These are phyloP conservation scores for Coleophoma cylindrospora DNA, from an alignment of 2,329 filamentous ascomycete genomes.

Conservation along the genomic window DNA sequence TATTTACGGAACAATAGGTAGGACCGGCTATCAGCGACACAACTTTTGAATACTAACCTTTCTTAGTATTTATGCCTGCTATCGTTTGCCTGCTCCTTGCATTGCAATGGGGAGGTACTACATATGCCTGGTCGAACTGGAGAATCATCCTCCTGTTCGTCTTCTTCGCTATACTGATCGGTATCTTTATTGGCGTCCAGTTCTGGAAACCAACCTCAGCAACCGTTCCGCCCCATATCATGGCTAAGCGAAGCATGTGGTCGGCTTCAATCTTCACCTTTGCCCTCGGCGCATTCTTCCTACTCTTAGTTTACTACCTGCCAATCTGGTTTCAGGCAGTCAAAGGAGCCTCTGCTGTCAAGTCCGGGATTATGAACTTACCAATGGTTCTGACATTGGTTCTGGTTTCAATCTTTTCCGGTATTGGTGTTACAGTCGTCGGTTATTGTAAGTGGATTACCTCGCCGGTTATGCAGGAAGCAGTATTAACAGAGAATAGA, in stretches of 20 bases:
- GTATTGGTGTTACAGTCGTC: constrained; percentile 30
- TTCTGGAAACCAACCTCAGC: constrained; percentile 32
- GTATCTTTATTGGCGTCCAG: constrained; percentile 25
- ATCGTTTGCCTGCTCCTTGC: constrained; percentile 29
- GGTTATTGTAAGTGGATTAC: constrained; percentile 40
- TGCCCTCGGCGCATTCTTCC: constrained; percentile 29
- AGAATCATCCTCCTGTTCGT: constrained; percentile 12
- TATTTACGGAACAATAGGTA: constrained; percentile 21
- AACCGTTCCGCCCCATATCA: constrained; percentile 33
- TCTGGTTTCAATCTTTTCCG: constrained; percentile 14
- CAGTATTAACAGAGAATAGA: constrained; percentile 21
- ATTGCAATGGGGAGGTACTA: constrained; percentile 25
- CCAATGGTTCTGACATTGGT: constrained; percentile 28
- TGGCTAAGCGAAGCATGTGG: constrained; percentile 31
- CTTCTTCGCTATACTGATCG: constrained; percentile 19
- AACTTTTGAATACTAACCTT: background rate
- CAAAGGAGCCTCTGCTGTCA: constrained; percentile 34
- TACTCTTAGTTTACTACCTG: constrained; percentile 36
- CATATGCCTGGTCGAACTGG: constrained; percentile 34
- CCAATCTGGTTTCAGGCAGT: constrained; percentile 46
- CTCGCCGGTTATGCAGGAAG: background rate
- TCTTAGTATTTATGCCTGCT: constrained; percentile 19
- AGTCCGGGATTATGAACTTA: constrained; percentile 36
- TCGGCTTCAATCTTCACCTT: constrained; percentile 27
- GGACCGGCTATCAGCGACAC: background rate